Percentiles rank a stretch among this genome's conserved stretches.
Evolutionary conservation across 805 yeast genomes (phyloP).

Genomic region (Zygoascus biomembranicola): DNA sequence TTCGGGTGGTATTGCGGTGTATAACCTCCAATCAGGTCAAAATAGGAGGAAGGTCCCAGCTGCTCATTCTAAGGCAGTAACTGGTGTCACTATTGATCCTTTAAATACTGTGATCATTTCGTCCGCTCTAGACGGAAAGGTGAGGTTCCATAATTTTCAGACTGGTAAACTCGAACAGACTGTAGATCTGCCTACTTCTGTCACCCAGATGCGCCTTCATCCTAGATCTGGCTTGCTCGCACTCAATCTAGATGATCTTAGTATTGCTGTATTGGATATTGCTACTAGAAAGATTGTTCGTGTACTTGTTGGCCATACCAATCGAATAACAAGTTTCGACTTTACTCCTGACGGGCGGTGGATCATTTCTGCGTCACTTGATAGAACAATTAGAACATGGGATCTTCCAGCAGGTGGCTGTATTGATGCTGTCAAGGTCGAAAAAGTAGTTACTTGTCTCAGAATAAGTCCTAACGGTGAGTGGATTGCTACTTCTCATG

Average conservation of each 20-base stretch:
- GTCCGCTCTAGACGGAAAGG: slow-evolving; percentile 79
- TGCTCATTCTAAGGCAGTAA: slow-evolving; percentile 47
- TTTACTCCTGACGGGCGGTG: slow-evolving; percentile 95
- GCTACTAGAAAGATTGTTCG: slow-evolving; percentile 77
- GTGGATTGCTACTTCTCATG: slow-evolving; percentile 86
- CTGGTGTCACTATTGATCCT: slow-evolving; percentile 84
- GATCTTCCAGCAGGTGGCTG: slow-evolving; percentile 96
- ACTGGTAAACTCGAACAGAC: slow-evolving; percentile 60
- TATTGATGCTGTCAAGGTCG: slow-evolving; percentile 79
- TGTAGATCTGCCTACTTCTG: slow-evolving; percentile 63
- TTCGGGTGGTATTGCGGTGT: slow-evolving; percentile 74
- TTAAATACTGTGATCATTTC: slow-evolving; percentile 85
- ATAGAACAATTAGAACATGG: slow-evolving; percentile 90
- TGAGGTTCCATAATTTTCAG: slow-evolving; percentile 81
- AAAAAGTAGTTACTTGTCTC: slow-evolving; percentile 71
- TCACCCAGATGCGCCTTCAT: slow-evolving; percentile 71
- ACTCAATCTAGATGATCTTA: slow-evolving; percentile 74
- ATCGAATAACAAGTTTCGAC: slow-evolving; percentile 78
- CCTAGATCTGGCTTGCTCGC: slow-evolving; percentile 79
- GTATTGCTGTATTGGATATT: slow-evolving; percentile 75
- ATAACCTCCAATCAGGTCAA: slow-evolving; percentile 87
- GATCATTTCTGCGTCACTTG: slow-evolving; percentile 77
- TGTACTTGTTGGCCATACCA: slow-evolving; percentile 81
- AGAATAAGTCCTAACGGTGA: slow-evolving; percentile 85
- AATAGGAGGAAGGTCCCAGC: slow-evolving; percentile 59